A percentile compares a stretch with the other conserved stretches of the same genome.
These are phyloP conservation scores for Haplosporangium gracile DNA, from an alignment of 192 early-diverging fungal genomes.

Conservation along the genomic window DNA sequence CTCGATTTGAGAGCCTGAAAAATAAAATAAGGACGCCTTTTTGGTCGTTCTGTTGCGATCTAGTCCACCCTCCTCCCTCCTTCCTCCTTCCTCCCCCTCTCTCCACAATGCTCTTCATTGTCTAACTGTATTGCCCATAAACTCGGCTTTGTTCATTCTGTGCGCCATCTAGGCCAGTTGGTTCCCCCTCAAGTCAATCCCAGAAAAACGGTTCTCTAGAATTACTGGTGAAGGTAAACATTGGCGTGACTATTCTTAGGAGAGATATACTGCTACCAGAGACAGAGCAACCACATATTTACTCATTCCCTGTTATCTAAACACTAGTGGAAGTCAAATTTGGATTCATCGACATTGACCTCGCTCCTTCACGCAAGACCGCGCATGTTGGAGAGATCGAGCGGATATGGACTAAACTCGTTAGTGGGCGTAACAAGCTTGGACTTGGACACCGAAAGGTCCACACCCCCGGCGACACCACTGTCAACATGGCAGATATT, in stretches of 20 bases:
- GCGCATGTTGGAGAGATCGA: background rate
- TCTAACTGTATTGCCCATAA: background rate
- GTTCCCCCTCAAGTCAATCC: conserved; percentile 40
- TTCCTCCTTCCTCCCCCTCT: background rate
- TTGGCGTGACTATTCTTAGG: background rate
- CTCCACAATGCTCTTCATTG: background rate
- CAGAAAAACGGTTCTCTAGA: conserved; percentile 42
- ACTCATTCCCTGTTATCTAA: background rate
- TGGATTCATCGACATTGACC: conserved; percentile 42
- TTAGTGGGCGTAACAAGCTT: conserved; percentile 48
- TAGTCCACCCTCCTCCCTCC: background rate
- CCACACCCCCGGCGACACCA: conserved; percentile 17
- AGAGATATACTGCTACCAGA: background rate
- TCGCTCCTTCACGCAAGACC: conserved; percentile 14
- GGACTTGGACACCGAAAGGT: conserved; percentile 49
- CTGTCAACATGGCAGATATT: conserved; percentile 36
- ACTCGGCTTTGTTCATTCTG: background rate
- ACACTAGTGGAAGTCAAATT: conserved; percentile 39
- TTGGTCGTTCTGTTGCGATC: background rate
- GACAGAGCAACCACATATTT: background rate
- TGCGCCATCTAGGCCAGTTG: conserved; percentile 26
- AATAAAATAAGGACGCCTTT: background rate
- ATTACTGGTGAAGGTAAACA: conserved; percentile 47
- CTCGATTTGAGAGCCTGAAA: background rate
- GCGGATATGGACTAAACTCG: conserved; percentile 25